A percentile compares a stretch with the other conserved stretches of the same genome.
Conservation (phyloP, 2,329 filamentous ascomycete genomes). For the Fusarium transvaalense region DNA sequence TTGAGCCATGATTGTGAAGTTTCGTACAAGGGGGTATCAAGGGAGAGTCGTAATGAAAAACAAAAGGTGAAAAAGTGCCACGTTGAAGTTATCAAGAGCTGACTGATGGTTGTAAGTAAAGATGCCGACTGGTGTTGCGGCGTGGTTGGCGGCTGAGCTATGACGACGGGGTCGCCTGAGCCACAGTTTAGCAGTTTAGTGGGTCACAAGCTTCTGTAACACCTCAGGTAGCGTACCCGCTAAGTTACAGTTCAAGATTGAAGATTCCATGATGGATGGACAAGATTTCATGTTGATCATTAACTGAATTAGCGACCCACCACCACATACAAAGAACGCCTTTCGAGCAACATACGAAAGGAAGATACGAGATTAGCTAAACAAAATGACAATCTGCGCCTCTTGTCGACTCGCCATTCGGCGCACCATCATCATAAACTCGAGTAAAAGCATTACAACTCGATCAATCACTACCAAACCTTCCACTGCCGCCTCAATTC, state of each 20-base stretch:
- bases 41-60: slow-evolving; percentile 2
- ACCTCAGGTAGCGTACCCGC: background rate
- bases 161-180: slow-evolving; percentile 46
- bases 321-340: background rate
- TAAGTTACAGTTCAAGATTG: slow-evolving; percentile 1
- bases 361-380: background rate
- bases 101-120: slow-evolving; percentile 30
- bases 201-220: slow-evolving; percentile 14
- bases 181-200: slow-evolving; percentile 35
- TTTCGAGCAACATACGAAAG: background rate
- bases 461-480: slow-evolving; percentile 26
- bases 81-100: slow-evolving; percentile 36
- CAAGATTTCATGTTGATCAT: background rate
- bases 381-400: slow-evolving; percentile 50
- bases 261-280: slow-evolving; percentile 16
- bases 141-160: slow-evolving; percentile 41
- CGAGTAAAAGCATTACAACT: slow-evolving; percentile 1
- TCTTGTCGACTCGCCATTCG: slow-evolving; percentile 50
- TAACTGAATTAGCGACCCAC: background rate
- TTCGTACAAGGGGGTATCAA: slow-evolving; percentile 26
- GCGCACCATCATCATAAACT: slow-evolving; percentile 30
- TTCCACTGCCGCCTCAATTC: slow-evolving; percentile 57
- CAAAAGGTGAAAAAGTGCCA: slow-evolving; percentile 19
- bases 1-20: slow-evolving; percentile 71
- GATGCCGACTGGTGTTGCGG: slow-evolving; percentile 35